Evolutionary conservation across 768 basidiomycete genomes (phyloP), one percentile per base, ranked within the genome.

Genomic region (Lactarius hengduanensis): DNA sequence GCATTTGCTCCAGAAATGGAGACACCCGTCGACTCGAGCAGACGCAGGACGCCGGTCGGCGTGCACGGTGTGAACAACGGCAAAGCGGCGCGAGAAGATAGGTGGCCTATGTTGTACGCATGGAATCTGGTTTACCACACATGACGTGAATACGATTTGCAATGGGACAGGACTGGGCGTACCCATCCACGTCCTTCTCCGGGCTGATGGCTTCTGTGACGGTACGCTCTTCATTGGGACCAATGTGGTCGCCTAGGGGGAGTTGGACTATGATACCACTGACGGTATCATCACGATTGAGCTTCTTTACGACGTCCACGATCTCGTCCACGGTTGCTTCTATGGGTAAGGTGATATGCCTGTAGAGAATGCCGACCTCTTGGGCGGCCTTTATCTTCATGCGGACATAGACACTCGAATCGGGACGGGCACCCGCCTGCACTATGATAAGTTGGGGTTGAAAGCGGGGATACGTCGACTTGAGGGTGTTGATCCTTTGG

Each of bases 171-270:
- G 56, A 45, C 50, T 22, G 36, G 8, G 77, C 83, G 63, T 72
- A 95, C 93, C 95, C 97, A 77, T 99, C 97, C 67, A 99, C 90
- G 72, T 99, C 97, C 79, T 99, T 99, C 76, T 89, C 85, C 20
- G 94, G 94, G 66, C 87, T 91, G 66, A 99, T 87, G 13, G 93
- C 89, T 77, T 98, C 96, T n/a, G 95, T 98, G 61, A 99, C 91
- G 30, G 83, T 82, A 61, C 94, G 89, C 76, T 97, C 96, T 28
- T 87, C 94, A 38, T 91, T 92, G 8, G 89, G 75, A 40, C 82
- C 83, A 66, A 98, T 85, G 68, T 95, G 91, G 32, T 88, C 83
- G 13, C 91, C 91, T 2, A 99, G 86, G 28, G 97, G 97, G 15
- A 98, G 87, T 77, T 99, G 97, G 3, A 99, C 97, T 58, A 99